A percentile compares a stretch with the other conserved stretches of the same genome.
These are phyloP conservation scores for Mytilinidion resinicola DNA, from an alignment of 495 filamentous ascomycete species.

Conservation along the genomic window DNA sequence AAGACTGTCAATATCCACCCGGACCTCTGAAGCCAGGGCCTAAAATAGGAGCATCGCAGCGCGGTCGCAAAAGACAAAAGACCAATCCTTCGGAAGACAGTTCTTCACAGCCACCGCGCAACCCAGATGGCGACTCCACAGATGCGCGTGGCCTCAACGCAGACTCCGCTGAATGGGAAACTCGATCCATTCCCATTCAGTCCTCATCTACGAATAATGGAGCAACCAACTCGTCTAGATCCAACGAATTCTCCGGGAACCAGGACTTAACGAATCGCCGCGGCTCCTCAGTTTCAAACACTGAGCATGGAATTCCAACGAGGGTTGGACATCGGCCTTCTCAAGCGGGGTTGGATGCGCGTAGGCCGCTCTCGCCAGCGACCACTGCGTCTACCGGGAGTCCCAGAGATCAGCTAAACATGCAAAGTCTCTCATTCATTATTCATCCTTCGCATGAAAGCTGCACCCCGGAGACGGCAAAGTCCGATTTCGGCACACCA, in stretches of 20 bases:
- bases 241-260: too few relatives aligned
- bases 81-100: background rate
- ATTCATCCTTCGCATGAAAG: background rate
- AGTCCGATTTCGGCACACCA: background rate
- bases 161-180: too few relatives aligned
- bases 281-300: too few relatives aligned
- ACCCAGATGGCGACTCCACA: background rate
- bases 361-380: background rate
- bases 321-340: too few relatives aligned
- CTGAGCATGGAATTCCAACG: too few relatives aligned
- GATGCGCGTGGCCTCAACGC: too few relatives aligned
- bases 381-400: background rate
- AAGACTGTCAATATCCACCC: conserved; percentile 1
- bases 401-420: background rate
- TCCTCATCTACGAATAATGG: too few relatives aligned
- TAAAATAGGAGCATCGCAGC: conserved; percentile 1
- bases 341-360: background rate
- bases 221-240: too few relatives aligned
- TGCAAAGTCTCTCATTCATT: conserved; percentile 1
- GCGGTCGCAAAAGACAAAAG: background rate
- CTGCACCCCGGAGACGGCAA: background rate
- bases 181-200: too few relatives aligned
- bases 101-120: background rate
- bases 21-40: background rate
- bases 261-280: too few relatives aligned